phyloP scores from a whole-genome alignment of 129 eudicot genomes.

The Sambucus nigra region DNA sequence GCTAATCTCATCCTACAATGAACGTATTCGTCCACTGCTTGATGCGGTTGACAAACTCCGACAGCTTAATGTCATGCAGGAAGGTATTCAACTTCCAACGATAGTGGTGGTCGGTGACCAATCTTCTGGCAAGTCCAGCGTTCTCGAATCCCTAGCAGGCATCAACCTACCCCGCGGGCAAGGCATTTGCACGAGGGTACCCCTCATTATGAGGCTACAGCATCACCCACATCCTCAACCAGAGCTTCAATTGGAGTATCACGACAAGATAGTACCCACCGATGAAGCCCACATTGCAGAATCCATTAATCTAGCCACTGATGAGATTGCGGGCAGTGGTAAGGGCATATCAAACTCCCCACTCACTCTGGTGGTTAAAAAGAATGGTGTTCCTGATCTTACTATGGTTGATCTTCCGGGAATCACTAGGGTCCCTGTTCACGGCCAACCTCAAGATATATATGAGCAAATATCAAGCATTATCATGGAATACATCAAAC shows the following conservation, averaged over 20 bases:
- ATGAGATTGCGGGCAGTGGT: constrained; percentile 21
- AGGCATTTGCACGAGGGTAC: constrained; percentile 30
- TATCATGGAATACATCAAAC: constrained; percentile 28
- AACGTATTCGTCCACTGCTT: constrained; percentile 29
- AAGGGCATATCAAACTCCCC: constrained; percentile 25
- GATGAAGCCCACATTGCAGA: constrained; percentile 6
- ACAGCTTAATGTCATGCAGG: constrained; percentile 31
- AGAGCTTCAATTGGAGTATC: constrained; percentile 13
- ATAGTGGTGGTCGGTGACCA: constrained; percentile 43
- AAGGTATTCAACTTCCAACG: constrained; percentile 43
- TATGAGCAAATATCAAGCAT: constrained; percentile 26
- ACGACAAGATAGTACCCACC: constrained; percentile 13
- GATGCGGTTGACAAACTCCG: constrained; percentile 35
- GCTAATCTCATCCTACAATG: constrained; percentile 28
- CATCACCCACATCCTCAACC: constrained; percentile 12
- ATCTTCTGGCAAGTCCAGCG: constrained; percentile 40
- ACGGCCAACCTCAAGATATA: constrained; percentile 31
- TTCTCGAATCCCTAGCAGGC: constrained; percentile 36
- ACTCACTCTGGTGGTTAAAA: constrained; percentile 20
- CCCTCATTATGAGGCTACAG: constrained; percentile 23
- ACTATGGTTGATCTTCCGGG: constrained; percentile 36
- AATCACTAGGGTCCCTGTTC: constrained; percentile 33
- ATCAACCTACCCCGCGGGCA: constrained; percentile 36
- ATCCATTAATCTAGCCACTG: constrained; percentile 22
- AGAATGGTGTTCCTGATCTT: constrained; percentile 25